Percentiles rank a stretch among this genome's conserved stretches.
Conservation (phyloP, 148 eudicot genomes). For the Rhododendron ferrugineum region DNA sequence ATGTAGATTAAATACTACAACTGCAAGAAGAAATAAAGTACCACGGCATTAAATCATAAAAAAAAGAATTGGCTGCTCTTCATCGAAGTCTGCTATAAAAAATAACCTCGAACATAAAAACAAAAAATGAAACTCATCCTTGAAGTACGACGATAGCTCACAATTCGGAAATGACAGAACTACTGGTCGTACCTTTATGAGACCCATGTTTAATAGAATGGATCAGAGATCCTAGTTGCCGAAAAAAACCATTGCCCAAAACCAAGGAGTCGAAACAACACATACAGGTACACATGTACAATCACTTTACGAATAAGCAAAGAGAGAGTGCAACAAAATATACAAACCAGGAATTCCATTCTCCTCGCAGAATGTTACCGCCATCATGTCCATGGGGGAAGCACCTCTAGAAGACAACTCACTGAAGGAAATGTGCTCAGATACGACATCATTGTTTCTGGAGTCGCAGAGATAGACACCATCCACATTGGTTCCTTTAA, state of each 20-base stretch:
- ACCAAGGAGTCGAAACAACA: not conserved
- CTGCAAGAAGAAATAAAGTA: slow-evolving; percentile 34
- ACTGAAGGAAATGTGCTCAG: slow-evolving; percentile 82
- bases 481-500: slow-evolving; percentile 77
- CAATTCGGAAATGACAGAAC: not conserved
- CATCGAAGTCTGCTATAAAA: not conserved
- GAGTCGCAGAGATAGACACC: slow-evolving; percentile 64
- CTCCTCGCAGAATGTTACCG: slow-evolving; percentile 81
- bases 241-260: not conserved
- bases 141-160: not conserved
- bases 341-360: slow-evolving; percentile 83
- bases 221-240: not conserved
- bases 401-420: slow-evolving; percentile 74
- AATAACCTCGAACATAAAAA: not conserved
- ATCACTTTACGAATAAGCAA: not conserved
- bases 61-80: not conserved
- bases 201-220: not conserved
- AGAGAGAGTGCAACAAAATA: not conserved
- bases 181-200: not conserved
- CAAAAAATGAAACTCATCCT: not conserved
- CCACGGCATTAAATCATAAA: not conserved
- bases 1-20: slow-evolving; percentile 76
- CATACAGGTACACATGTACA: not conserved
- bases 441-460: slow-evolving; percentile 42
- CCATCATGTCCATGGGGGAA: slow-evolving; percentile 84